phyloP scores from a whole-genome alignment of 768 basidiomycete species.

The Hygrophorus pudorinus region DNA sequence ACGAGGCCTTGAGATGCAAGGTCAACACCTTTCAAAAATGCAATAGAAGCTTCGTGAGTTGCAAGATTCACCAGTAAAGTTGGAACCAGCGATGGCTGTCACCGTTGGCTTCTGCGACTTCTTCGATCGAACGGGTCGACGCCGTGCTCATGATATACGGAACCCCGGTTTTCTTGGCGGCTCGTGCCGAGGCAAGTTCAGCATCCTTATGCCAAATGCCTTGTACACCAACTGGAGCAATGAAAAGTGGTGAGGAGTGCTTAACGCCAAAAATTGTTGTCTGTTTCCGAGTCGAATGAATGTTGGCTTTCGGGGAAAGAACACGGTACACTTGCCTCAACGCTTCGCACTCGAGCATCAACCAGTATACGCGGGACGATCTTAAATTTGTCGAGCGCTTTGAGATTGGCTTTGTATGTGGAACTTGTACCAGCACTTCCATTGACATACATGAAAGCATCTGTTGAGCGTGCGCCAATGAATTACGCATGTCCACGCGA shows the following conservation, averaged over 20 bases:
- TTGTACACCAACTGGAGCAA: slow-evolving; percentile 75
- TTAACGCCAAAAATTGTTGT: slow-evolving; percentile 64
- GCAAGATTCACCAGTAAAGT: slow-evolving; percentile 54
- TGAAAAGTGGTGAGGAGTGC: slow-evolving; percentile 48
- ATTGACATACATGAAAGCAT: slow-evolving; percentile 65
- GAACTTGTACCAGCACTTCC: slow-evolving; percentile 66
- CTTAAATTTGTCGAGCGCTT: slow-evolving; percentile 53
- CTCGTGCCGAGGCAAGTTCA: slow-evolving; percentile 61
- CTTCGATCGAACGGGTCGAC: slow-evolving; percentile 61
- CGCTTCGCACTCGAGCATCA: slow-evolving; percentile 41
- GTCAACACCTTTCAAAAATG: neutral
- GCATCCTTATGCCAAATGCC: slow-evolving; percentile 61
- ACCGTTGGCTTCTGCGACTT: slow-evolving; percentile 66
- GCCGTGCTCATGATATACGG: slow-evolving; percentile 75
- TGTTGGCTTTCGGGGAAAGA: no score
- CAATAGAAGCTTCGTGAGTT: neutral
- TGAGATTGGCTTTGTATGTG: slow-evolving; percentile 59
- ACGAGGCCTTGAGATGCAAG: slow-evolving; percentile 38
- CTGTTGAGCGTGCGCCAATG: slow-evolving; percentile 17
- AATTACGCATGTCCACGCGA: neutral
- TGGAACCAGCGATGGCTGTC: slow-evolving; percentile 70
- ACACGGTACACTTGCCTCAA: slow-evolving; percentile 39
- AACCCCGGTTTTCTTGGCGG: slow-evolving; percentile 50
- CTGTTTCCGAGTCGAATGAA: no score
- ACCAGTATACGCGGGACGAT: slow-evolving; percentile 80